Conservation (phyloP, 2,329 filamentous ascomycete species). For the Aspergillus transmontanensis region DNA sequence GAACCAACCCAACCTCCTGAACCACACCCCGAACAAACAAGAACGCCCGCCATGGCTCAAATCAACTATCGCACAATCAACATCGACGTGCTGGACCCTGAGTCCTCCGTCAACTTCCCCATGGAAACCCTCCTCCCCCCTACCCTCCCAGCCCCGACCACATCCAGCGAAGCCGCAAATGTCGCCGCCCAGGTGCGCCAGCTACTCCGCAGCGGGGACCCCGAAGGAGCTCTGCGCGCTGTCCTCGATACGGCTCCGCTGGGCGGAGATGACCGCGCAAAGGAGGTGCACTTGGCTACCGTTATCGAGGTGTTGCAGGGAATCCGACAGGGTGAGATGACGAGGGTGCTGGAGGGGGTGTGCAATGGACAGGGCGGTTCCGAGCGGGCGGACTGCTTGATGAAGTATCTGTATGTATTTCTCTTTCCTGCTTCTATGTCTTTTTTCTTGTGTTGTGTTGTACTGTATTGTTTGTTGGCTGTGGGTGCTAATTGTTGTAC, state of each 20-base stretch:
- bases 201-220: slow-evolving; percentile 81
- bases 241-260: slow-evolving; percentile 84
- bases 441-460: background rate
- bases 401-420: slow-evolving; percentile 87
- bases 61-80: slow-evolving; percentile 85
- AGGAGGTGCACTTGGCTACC: slow-evolving; percentile 85
- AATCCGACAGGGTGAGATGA: slow-evolving; percentile 96
- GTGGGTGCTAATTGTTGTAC: slow-evolving; percentile 6
- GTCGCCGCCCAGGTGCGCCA: slow-evolving; percentile 82
- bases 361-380: slow-evolving; percentile 76
- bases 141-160: slow-evolving; percentile 67
- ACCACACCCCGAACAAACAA: background rate
- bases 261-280: slow-evolving; percentile 51
- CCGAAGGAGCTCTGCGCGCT: slow-evolving; percentile 80
- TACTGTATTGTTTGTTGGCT: background rate
- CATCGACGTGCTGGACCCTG: slow-evolving; percentile 86
- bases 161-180: slow-evolving; percentile 75
- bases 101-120: slow-evolving; percentile 90
- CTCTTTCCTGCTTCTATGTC: background rate
- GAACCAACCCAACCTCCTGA: background rate
- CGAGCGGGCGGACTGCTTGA: slow-evolving; percentile 86
- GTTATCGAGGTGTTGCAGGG: slow-evolving; percentile 93
- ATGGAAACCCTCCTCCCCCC: slow-evolving; percentile 78
- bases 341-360: slow-evolving; percentile 78
- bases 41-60: slow-evolving; percentile 39